These are phyloP conservation scores for Aspergillus brasiliensis DNA, from an alignment of 2,329 filamentous ascomycete species.

Conservation along the genomic window DNA sequence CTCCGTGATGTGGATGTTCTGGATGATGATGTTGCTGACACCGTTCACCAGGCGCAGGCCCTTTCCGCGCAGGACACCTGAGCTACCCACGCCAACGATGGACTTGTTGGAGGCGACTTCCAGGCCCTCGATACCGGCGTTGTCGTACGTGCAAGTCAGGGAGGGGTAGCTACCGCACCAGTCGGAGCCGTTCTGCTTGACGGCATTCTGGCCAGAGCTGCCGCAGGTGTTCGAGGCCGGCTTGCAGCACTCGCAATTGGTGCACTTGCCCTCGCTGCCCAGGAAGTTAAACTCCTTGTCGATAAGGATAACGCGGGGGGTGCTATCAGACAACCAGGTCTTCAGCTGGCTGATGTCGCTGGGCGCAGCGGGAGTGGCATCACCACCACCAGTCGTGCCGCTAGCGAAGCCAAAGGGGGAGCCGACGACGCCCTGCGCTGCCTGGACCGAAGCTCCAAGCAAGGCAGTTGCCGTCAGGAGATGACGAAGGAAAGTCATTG, in stretches of 20 bases:
- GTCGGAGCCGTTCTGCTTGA: constrained; percentile 51
- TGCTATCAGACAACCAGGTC: constrained; percentile 57
- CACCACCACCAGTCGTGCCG: constrained; percentile 62
- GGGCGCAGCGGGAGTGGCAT: constrained; percentile 55
- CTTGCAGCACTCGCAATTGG: constrained; percentile 32
- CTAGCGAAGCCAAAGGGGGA: constrained; percentile 49
- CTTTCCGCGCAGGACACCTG: constrained; percentile 59
- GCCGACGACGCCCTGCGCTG: constrained; percentile 26
- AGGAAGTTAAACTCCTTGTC: constrained; percentile 48
- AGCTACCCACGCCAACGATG: constrained; percentile 55
- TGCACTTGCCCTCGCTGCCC: constrained; percentile 24
- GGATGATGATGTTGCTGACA: constrained; percentile 60
- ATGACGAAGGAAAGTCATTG: constrained; percentile 24
- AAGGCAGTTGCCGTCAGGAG: constrained; percentile 22
- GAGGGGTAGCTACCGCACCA: constrained; percentile 60
- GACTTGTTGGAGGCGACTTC: constrained; percentile 59
- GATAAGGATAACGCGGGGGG: constrained; percentile 61
- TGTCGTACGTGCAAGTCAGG: constrained; percentile 50
- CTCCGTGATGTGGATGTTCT: constrained; percentile 57
- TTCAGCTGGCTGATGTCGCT: constrained; percentile 56
- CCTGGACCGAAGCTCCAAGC: constrained; percentile 21
- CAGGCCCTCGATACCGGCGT: constrained; percentile 53
- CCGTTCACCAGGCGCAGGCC: constrained; percentile 50
- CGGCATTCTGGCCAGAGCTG: constrained; percentile 54
- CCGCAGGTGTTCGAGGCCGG: constrained; percentile 38